Base-by-base conservation (phyloP, 768 basidiomycete genomes). In the Pleurotus salmoneostramineus region DNA sequence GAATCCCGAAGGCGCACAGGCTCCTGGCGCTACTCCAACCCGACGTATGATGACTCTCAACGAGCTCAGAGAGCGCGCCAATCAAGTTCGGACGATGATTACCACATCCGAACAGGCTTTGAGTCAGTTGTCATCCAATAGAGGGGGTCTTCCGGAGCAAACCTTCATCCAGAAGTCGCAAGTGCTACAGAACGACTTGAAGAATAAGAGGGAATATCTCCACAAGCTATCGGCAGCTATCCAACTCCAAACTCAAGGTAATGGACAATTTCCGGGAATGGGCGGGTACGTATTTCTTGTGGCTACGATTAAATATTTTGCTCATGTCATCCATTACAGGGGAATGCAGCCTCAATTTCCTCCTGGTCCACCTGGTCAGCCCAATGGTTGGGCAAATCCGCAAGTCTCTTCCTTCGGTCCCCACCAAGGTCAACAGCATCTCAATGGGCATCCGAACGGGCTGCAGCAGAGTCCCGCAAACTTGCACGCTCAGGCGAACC, bases 141-240 rank as follows among this genome's bases (percentile, higher is more conserved):
- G 60, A n/a, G 42, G 33, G n/a, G 49, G 21, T 2, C 45, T 61
- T 21, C 47, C 56, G 10, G 60, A 61, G 12, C 33, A 48, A 31
- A 45, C 57, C 3, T 61, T 17, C 31, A 40, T 54, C 33, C 31
- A 40, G 34, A 56, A 62, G 43, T 50, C 56, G 63, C 61, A 63
- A 15, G 46, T 3, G 2, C 11, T 49, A 31, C 40, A 46, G 33
- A 50, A 6, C 4, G 74, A 77, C 2, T 60, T 73, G 14, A 63
- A 62, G 45, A 50, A 31, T 31, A 72, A 72, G 61, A 79, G 73
- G 68, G 81, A 83, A 0, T 52, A 72, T 51, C 65, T 76, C 36
- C 50, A 50, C 50, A 78, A 74, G 58, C 64, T 83, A 44, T 51
- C 72, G 4, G 54, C 64, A 21, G 67, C 71, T 49, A 63, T 69